Conservation (phyloP, 345 rosid species). For the Ailanthus altissimus region DNA sequence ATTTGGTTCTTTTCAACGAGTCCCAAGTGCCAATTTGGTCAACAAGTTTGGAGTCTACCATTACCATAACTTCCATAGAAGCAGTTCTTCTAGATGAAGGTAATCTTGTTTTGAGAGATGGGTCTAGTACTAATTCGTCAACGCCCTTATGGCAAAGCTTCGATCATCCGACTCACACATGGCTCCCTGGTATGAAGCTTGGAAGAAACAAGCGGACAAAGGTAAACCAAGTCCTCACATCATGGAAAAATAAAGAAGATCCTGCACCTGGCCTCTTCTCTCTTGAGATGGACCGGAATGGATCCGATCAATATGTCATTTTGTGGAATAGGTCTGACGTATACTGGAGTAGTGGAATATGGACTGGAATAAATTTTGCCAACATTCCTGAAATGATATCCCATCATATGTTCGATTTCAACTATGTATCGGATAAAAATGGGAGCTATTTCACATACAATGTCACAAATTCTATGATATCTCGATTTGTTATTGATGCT, state of each 20-base stretch:
- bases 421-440: conserved; percentile 34
- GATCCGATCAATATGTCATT: conserved; percentile 50
- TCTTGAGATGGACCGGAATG: conserved; percentile 53
- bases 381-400: conserved; percentile 70
- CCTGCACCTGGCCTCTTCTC: conserved; percentile 80
- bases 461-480: conserved; percentile 15
- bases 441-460: conserved; percentile 71
- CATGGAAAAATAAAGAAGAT: conserved; percentile 64
- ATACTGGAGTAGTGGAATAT: conserved; percentile 69
- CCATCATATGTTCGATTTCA: conserved; percentile 54
- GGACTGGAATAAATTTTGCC: conserved; percentile 55
- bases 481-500: conserved; percentile 53
- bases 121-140: conserved; percentile 21
- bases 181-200: conserved; percentile 73
- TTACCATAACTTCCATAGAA: not conserved
- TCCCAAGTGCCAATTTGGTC: conserved; percentile 58
- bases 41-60: conserved; percentile 45
- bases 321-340: conserved; percentile 48
- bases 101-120: conserved; percentile 44
- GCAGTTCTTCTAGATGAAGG: conserved; percentile 46
- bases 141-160: conserved; percentile 67
- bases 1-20: conserved; percentile 64
- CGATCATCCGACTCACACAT: conserved; percentile 63
- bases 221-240: conserved; percentile 41
- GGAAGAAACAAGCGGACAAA: conserved; percentile 44